phyloP scores from a whole-genome alignment of 352 stramenopile genomes.

The Globisporangium iwayamae region DNA sequence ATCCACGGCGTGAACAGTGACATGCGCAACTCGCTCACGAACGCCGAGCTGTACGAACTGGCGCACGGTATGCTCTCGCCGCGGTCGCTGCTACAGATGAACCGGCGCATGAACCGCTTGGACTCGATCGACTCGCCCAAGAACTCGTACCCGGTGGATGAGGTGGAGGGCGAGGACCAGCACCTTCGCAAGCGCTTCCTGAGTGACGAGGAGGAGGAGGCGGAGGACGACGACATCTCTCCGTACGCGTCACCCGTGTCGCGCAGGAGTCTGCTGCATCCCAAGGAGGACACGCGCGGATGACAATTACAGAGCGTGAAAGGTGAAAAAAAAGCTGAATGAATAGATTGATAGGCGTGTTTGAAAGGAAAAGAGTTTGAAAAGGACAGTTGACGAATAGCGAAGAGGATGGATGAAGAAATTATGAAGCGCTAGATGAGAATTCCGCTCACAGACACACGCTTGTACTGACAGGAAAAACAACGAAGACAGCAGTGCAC shows the following conservation, averaged over 20 bases:
- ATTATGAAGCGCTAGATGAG: not conserved
- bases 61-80: constrained; percentile 77
- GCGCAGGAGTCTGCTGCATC: constrained; percentile 19
- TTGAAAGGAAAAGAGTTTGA: not conserved
- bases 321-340: not conserved
- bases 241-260: constrained; percentile 20
- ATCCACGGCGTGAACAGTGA: constrained; percentile 22
- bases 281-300: constrained; percentile 26
- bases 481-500: no score
- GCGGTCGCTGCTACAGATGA: constrained; percentile 61
- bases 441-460: not conserved
- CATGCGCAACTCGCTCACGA: constrained; percentile 34
- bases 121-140: constrained; percentile 76
- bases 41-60: constrained; percentile 79
- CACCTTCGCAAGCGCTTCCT: constrained; percentile 10
- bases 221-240: constrained; percentile 15
- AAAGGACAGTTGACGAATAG: constrained; percentile 1
- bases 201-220: constrained; percentile 16
- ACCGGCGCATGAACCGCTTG: constrained; percentile 50
- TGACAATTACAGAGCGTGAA: constrained; percentile 5
- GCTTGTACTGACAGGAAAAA: no score
- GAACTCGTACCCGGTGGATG: constrained; percentile 43
- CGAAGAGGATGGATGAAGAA: not conserved
- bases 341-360: not conserved
- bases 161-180: constrained; percentile 17